A percentile compares a stretch with the other conserved stretches of the same genome.
These are phyloP conservation scores for Phytophthora fragariae DNA, from an alignment of 352 stramenopile genomes.

Conservation along the genomic window DNA sequence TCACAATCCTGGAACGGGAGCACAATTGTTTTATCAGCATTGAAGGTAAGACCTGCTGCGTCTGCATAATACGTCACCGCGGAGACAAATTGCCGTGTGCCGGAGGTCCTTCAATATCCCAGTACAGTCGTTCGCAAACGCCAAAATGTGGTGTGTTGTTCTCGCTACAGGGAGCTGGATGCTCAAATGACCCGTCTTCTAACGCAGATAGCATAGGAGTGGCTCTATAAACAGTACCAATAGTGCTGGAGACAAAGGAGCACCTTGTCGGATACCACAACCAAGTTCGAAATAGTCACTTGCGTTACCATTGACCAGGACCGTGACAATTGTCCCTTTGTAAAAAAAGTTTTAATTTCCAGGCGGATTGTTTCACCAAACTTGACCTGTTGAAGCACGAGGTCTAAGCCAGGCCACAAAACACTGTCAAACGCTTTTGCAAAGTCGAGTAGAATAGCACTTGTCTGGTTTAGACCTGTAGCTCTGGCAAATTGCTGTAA, in stretches of 20 bases:
- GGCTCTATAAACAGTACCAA: constrained; percentile 36
- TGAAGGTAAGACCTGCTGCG: too few relatives aligned
- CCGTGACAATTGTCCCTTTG: constrained; percentile 3
- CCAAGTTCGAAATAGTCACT: constrained; percentile 27
- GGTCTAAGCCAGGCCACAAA: constrained; percentile 10
- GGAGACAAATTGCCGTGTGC: too few relatives aligned
- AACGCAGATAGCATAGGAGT: constrained; percentile 18
- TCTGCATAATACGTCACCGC: too few relatives aligned
- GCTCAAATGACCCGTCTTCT: too few relatives aligned
- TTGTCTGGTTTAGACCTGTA: background rate
- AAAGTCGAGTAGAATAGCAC: constrained; percentile 24
- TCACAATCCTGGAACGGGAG: too few relatives aligned
- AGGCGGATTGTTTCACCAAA: constrained; percentile 16
- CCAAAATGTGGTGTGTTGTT: too few relatives aligned
- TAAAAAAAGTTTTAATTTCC: constrained; percentile 21
- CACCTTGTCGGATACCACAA: constrained; percentile 25
- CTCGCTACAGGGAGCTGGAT: too few relatives aligned
- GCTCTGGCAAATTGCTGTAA: constrained; percentile 9
- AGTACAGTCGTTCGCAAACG: too few relatives aligned
- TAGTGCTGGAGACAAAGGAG: constrained; percentile 28
- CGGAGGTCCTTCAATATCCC: too few relatives aligned
- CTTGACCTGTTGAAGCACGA: constrained; percentile 8
- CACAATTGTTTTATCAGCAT: too few relatives aligned
- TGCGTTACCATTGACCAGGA: constrained; percentile 21
- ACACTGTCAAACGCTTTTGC: constrained; percentile 36